Conservation (phyloP, 2,329 filamentous ascomycete species). For the Ophiostoma triangulosporum region DNA sequence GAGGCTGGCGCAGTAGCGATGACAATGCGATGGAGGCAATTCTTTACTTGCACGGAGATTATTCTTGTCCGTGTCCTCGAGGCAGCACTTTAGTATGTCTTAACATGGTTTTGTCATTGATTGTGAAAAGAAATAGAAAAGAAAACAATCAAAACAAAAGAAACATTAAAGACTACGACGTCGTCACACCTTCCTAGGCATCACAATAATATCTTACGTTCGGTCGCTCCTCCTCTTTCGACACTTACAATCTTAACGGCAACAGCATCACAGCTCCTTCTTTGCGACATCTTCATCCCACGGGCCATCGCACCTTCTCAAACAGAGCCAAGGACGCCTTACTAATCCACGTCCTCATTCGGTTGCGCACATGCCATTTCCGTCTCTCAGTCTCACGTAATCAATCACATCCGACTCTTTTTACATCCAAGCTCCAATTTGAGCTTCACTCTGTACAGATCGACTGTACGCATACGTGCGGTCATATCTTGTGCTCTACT, state of each 20-base stretch:
- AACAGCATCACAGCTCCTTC: no score
- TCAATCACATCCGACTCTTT: not conserved
- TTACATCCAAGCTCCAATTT: not conserved
- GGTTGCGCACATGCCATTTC: not conserved
- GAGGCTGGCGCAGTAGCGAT: not conserved
- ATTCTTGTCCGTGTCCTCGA: not conserved
- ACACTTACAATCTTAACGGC: no score
- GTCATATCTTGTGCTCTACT: not conserved
- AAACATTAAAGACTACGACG: not conserved
- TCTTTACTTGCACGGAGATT: no score
- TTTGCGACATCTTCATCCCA: no score
- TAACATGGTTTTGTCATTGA: no score
- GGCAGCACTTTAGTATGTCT: not conserved
- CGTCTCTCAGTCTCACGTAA: not conserved
- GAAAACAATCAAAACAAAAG: not conserved
- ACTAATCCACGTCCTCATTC: not conserved
- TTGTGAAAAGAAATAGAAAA: not conserved
- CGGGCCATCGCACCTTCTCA: no score
- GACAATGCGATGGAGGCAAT: not conserved
- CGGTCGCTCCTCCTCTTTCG: no score
- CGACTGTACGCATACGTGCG: not conserved
- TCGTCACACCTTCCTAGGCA: not conserved
- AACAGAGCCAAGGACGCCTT: not conserved
- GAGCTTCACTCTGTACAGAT: not conserved
- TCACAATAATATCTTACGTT: no score